phyloP scores from a whole-genome alignment of 1,284 basidiomycete species.

The Moesziomyces antarcticus region DNA sequence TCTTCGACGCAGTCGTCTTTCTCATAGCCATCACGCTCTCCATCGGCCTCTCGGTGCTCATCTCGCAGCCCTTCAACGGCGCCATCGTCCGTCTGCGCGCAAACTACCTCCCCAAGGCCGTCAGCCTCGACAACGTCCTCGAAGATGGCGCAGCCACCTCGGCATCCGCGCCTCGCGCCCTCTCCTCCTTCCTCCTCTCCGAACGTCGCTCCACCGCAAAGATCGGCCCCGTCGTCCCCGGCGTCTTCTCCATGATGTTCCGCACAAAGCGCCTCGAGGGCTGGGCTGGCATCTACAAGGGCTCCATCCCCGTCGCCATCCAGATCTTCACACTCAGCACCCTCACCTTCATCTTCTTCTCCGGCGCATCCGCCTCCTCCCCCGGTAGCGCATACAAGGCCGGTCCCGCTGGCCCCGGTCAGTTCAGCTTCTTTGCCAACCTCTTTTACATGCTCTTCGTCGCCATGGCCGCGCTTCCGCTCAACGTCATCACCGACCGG shows the following conservation, averaged over 20 bases:
- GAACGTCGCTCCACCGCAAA: slow-evolving; percentile 55
- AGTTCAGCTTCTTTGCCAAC: slow-evolving; percentile 59
- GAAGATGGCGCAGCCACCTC: slow-evolving; percentile 53
- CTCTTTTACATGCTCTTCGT: slow-evolving; percentile 57
- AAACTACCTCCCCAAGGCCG: slow-evolving; percentile 66
- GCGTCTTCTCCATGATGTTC: slow-evolving; percentile 58
- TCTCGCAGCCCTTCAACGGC: slow-evolving; percentile 62
- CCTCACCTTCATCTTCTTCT: slow-evolving; percentile 55
- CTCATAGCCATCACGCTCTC: slow-evolving; percentile 53
- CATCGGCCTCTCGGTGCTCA: slow-evolving; percentile 49
- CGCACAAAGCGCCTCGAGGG: slow-evolving; percentile 63
- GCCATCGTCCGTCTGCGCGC: slow-evolving; percentile 63
- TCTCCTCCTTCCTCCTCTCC: slow-evolving; percentile 51
- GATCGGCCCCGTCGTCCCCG: slow-evolving; percentile 64
- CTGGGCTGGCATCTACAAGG: slow-evolving; percentile 64
- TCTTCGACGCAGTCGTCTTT: slow-evolving; percentile 42
- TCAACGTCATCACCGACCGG: slow-evolving; percentile 60
- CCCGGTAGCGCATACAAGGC: slow-evolving; percentile 55
- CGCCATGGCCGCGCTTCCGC: slow-evolving; percentile 52
- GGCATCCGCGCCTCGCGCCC: slow-evolving; percentile 29
- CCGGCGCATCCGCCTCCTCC: slow-evolving; percentile 26
- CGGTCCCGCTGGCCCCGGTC: slow-evolving; percentile 54
- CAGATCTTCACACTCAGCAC: slow-evolving; percentile 45
- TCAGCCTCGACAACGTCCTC: slow-evolving; percentile 63
- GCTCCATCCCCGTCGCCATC: slow-evolving; percentile 47